Base-by-base conservation (phyloP, 352 stramenopile genomes). In the Globisporangium solare region DNA sequence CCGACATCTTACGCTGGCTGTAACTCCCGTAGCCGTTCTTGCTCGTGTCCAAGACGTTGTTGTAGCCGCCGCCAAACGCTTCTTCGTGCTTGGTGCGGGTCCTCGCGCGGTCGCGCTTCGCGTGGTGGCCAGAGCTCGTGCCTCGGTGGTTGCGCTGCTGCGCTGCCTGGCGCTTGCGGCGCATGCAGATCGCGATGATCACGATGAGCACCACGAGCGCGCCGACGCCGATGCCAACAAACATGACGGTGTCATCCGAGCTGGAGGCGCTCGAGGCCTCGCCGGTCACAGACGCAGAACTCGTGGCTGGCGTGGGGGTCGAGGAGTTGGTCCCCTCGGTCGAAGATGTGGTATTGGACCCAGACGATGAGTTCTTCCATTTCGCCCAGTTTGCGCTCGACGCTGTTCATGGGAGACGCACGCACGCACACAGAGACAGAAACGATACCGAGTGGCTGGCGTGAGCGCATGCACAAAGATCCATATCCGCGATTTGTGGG, bases 191-290 rank as follows among this genome's bases (percentile, higher is more conserved):
- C 52, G 79, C 62, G 32, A 73, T n/a, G n/a, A 85, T 31, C 27
- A 87, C 58, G 27, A 85, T 54, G 12, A 87, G 18, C 11, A 86
- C 60, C 5, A 87, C 46, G n/a, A 85, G 50, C 15, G 60, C 76
- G 24, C 74, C 79, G 17, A 79, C 67, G 12, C 73, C 74, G 46
- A 87, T 87, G 31, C 70, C 74, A 35, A 60, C 74, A 55, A 81
- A 83, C 47, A 73, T 78, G 61, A 80, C 58, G 35, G 77, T 42
- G 18, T 69, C 43, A 5, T n/a, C n/a, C n/a, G 58, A 66, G 39
- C 27, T 68, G 15, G 32, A 22, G 46, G 32, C 20, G 45, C 35
- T 54, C 2, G 50, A 54, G 7, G 13, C 20, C 13, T 27, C 39
- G 1, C 50, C 1, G n/a, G 15, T 58, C 15, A 14, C 21, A 18